Evolutionary conservation across 176 grass and related monocot genomes (phyloP).

Genomic region (barley (Hordeum vulgare)): DNA sequence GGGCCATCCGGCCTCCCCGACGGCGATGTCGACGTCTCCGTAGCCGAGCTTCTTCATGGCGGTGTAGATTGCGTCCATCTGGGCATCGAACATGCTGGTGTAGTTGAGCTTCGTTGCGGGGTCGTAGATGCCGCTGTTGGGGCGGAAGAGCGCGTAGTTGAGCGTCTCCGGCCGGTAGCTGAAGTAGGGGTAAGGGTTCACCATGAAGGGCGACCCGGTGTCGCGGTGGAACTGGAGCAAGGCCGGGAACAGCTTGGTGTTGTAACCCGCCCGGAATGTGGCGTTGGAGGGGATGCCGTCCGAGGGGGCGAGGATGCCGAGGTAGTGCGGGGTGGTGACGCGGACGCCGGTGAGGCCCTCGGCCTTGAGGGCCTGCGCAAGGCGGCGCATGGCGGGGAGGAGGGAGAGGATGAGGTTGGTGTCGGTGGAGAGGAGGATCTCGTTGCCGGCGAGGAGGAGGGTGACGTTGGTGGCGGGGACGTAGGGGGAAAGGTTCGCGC

Average conservation of each 20-base stretch:
- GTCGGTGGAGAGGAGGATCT: slow-evolving; percentile 44
- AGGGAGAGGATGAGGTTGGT: slow-evolving; percentile 33
- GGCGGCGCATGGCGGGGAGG: slow-evolving; percentile 57
- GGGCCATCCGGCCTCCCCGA: slow-evolving; percentile 89
- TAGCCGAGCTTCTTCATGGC: slow-evolving; percentile 59
- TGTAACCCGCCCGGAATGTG: slow-evolving; percentile 32
- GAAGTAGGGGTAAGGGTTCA: slow-evolving; percentile 95
- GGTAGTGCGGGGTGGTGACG: slow-evolving; percentile 76
- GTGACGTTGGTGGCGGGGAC: slow-evolving; percentile 49
- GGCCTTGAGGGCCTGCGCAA: slow-evolving; percentile 34
- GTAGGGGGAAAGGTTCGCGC: slow-evolving; percentile 59
- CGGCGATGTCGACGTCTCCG: slow-evolving; percentile 59
- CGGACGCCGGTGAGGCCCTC: slow-evolving; percentile 28
- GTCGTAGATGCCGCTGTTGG: slow-evolving; percentile 56
- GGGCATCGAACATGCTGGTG: slow-evolving; percentile 85
- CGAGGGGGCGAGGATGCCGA: slow-evolving; percentile 59
- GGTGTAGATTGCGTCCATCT: slow-evolving; percentile 74
- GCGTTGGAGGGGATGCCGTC: slow-evolving; percentile 55
- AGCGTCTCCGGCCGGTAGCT: slow-evolving; percentile 45
- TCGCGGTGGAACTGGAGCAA: slow-evolving; percentile 79
- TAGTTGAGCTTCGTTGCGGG: slow-evolving; percentile 48
- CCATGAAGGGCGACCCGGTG: slow-evolving; percentile 45
- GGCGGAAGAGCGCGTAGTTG: slow-evolving; percentile 66
- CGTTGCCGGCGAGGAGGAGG: slow-evolving; percentile 74
- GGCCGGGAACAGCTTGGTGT: slow-evolving; percentile 38